Evolutionary conservation across 1,139 yeast genomes (phyloP).

Genomic region (Candida gigantensis): DNA sequence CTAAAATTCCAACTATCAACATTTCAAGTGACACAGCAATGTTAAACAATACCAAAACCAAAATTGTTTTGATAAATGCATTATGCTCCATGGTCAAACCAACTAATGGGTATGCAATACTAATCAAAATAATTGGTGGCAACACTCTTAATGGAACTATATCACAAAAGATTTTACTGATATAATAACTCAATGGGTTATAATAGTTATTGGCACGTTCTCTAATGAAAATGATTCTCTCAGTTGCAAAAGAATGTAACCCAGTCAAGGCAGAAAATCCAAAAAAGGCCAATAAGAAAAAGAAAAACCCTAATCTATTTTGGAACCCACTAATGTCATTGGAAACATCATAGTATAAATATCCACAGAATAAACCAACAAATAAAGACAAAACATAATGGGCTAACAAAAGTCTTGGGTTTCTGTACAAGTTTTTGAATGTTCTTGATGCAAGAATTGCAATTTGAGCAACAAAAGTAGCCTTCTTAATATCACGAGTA

Average conservation of each 20-base stretch:
- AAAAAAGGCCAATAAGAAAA: slow-evolving; percentile 84
- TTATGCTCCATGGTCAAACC: slow-evolving; percentile 79
- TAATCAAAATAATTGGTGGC: slow-evolving; percentile 82
- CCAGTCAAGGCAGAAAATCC: slow-evolving; percentile 95
- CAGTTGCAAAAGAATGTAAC: slow-evolving; percentile 81
- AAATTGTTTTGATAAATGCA: slow-evolving; percentile 72
- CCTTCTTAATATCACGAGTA: slow-evolving; percentile 43
- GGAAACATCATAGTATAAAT: slow-evolving; percentile 74
- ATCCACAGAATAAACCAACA: slow-evolving; percentile 84
- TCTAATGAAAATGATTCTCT: slow-evolving; percentile 82
- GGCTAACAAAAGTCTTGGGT: slow-evolving; percentile 80
- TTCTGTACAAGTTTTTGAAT: slow-evolving; percentile 87
- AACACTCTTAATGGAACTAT: slow-evolving; percentile 84
- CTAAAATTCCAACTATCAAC: slow-evolving; percentile 79
- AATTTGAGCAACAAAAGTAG: slow-evolving; percentile 64
- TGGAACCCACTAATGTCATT: slow-evolving; percentile 96
- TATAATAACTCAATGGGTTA: slow-evolving; percentile 79
- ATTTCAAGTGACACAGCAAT: slow-evolving; percentile 84
- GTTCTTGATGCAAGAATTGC: slow-evolving; percentile 77
- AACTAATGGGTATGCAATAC: slow-evolving; percentile 87
- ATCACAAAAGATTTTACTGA: slow-evolving; percentile 85
- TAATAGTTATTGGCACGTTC: slow-evolving; percentile 95
- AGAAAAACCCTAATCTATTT: slow-evolving; percentile 88
- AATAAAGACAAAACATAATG: slow-evolving; percentile 77
- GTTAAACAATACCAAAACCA: slow-evolving; percentile 77